Evolutionary conservation across 768 basidiomycete genomes (phyloP).

Genomic region (Lentinus brumalis): DNA sequence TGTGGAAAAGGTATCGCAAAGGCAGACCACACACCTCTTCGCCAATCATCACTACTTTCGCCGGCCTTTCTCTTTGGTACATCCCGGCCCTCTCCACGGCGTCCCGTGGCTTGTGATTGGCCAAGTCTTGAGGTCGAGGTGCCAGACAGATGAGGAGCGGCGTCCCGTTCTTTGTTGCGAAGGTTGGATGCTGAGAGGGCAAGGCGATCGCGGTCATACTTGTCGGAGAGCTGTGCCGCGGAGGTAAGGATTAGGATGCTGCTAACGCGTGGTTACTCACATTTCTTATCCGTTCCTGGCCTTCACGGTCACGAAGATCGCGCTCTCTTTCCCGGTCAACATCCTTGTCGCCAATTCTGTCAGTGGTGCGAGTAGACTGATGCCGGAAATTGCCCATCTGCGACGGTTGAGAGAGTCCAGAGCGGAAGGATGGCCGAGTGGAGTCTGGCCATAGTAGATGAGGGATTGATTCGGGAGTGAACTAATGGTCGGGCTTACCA

Average conservation of each 20-base stretch:
- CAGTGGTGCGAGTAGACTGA: conserved; percentile 72
- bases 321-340: conserved; percentile 51
- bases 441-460: conserved; percentile 45
- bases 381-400: conserved; percentile 95
- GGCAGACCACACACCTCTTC: conserved; percentile 59
- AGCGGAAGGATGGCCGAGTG: conserved; percentile 68
- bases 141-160: conserved; percentile 57
- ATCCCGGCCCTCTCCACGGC: conserved; percentile 63
- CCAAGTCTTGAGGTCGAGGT: conserved; percentile 44
- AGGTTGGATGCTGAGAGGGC: conserved; percentile 50
- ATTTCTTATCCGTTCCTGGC: conserved; percentile 76
- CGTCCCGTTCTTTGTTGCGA: conserved; percentile 69
- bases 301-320: conserved; percentile 70
- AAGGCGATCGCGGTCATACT: conserved; percentile 82
- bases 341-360: conserved; percentile 47
- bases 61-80: conserved; percentile 65
- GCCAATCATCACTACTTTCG: conserved; percentile 82
- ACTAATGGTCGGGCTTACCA: conserved; percentile 41
- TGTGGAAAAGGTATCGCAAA: neutral
- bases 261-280: conserved; percentile 42
- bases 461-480: neutral
- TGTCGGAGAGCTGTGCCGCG: conserved; percentile 72
- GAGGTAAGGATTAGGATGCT: conserved; percentile 5
- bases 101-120: conserved; percentile 39
- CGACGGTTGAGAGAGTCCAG: conserved; percentile 76